phyloP scores from a whole-genome alignment of 768 basidiomycete genomes.

The Astraeus odoratus region DNA sequence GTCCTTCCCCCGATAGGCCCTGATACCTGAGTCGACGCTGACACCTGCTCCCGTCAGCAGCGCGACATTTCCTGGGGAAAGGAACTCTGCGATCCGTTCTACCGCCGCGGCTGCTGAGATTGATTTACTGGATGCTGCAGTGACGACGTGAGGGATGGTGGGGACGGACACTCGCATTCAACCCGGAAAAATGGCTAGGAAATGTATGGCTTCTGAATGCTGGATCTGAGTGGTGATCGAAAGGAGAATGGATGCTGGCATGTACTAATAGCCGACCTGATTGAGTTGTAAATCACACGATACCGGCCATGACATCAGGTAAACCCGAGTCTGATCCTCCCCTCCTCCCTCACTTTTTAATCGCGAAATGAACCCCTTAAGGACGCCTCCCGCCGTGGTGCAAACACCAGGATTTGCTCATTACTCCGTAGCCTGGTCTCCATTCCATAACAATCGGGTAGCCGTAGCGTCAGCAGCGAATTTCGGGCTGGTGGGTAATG shows the following conservation, averaged over 20 bases:
- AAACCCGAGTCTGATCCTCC: background rate
- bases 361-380: slow-evolving; percentile 28
- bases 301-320: background rate
- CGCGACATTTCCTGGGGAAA: slow-evolving; percentile 62
- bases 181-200: background rate
- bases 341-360: background rate
- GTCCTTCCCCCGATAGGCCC: slow-evolving; percentile 85
- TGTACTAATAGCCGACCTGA: background rate
- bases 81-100: slow-evolving; percentile 56
- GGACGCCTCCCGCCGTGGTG: slow-evolving; percentile 40
- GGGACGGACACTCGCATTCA: slow-evolving; percentile 76
- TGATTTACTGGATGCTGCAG: slow-evolving; percentile 28
- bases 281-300: slow-evolving; percentile 3
- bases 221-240: background rate
- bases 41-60: slow-evolving; percentile 90
- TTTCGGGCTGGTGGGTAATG: slow-evolving; percentile 94
- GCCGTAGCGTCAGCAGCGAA: slow-evolving; percentile 85
- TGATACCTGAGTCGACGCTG: slow-evolving; percentile 91
- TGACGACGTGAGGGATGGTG: slow-evolving; percentile 55
- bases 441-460: slow-evolving; percentile 68
- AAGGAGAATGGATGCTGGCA: background rate
- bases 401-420: slow-evolving; percentile 83
- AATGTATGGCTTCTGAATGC: background rate
- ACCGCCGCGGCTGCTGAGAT: slow-evolving; percentile 47
- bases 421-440: slow-evolving; percentile 78